phyloP scores from a whole-genome alignment of 2,329 filamentous ascomycete genomes.

The Sporothrix euskadiensis region DNA sequence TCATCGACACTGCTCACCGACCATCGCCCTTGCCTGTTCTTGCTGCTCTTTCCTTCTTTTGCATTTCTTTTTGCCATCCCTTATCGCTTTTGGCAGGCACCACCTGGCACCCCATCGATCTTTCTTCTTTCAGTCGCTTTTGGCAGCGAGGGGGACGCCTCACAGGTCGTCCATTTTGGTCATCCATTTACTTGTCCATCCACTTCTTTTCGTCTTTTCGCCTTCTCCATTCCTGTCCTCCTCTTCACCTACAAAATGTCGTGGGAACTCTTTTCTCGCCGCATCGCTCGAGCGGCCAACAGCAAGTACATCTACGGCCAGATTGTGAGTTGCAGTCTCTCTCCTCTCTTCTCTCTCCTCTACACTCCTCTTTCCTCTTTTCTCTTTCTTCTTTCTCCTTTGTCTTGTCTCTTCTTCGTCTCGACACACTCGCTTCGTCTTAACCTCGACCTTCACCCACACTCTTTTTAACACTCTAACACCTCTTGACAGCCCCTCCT shows the following conservation, averaged over 20 bases:
- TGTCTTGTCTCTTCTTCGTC: neutral
- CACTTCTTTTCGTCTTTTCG: neutral
- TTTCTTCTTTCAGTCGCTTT: neutral
- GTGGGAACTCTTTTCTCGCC: conserved; percentile 60
- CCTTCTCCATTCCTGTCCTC: neutral
- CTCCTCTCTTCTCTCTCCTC: neutral
- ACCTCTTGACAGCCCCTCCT: conserved; percentile 70
- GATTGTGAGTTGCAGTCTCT: conserved; percentile 57
- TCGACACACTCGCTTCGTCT: neutral
- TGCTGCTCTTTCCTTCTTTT: neutral
- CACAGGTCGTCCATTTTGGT: neutral
- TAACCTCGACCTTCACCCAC: neutral
- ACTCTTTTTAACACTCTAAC: neutral
- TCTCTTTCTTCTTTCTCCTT: neutral
- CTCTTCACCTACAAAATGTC: conserved; percentile 46
- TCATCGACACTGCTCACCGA: conserved; percentile 12
- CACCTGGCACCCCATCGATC: neutral
- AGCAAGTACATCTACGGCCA: conserved; percentile 72
- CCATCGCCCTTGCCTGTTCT: neutral
- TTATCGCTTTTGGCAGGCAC: neutral
- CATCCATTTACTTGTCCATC: neutral
- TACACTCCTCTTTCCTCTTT: neutral
- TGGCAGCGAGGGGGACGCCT: neutral
- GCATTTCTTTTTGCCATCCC: neutral
- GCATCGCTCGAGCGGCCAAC: conserved; percentile 66